Percentiles rank a stretch among this genome's conserved stretches.
Conservation (phyloP, 129 eudicot species). For the Flaveria ramosissima region DNA sequence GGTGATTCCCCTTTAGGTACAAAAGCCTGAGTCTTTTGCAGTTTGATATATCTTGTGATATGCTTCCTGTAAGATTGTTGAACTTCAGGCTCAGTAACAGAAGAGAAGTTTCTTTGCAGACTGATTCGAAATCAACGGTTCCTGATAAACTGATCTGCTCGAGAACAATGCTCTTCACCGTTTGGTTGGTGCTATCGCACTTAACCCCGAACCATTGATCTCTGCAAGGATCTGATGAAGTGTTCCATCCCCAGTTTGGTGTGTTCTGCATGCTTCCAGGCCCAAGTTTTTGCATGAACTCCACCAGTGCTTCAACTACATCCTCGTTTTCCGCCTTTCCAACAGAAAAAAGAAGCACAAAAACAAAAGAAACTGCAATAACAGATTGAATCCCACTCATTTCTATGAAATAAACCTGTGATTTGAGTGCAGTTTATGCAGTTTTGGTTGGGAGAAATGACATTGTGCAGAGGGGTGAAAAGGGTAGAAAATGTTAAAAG, state of each 20-base stretch:
- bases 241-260: slow-evolving; percentile 63
- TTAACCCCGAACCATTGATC: slow-evolving; percentile 52
- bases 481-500: neutral
- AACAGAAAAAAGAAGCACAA: slow-evolving; percentile 34
- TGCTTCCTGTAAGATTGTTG: slow-evolving; percentile 59
- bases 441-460: slow-evolving; percentile 16
- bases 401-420: neutral
- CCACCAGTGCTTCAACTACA: slow-evolving; percentile 42
- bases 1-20: slow-evolving; percentile 49
- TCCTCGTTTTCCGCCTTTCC: slow-evolving; percentile 45
- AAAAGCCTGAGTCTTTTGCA: slow-evolving; percentile 56
- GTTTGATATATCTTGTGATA: slow-evolving; percentile 52
- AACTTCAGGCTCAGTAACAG: slow-evolving; percentile 49
- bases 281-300: slow-evolving; percentile 57
- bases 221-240: slow-evolving; percentile 58
- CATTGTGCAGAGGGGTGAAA: slow-evolving; percentile 21
- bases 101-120: slow-evolving; percentile 46
- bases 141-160: slow-evolving; percentile 55
- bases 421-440: slow-evolving; percentile 4
- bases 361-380: slow-evolving; percentile 20
- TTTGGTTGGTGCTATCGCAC: slow-evolving; percentile 36
- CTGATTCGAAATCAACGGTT: slow-evolving; percentile 48
- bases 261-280: slow-evolving; percentile 30
- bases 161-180: slow-evolving; percentile 57
- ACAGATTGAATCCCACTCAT: slow-evolving; percentile 40